phyloP scores from a whole-genome alignment of 306 rosid species.

The Abrus pulchellus region DNA sequence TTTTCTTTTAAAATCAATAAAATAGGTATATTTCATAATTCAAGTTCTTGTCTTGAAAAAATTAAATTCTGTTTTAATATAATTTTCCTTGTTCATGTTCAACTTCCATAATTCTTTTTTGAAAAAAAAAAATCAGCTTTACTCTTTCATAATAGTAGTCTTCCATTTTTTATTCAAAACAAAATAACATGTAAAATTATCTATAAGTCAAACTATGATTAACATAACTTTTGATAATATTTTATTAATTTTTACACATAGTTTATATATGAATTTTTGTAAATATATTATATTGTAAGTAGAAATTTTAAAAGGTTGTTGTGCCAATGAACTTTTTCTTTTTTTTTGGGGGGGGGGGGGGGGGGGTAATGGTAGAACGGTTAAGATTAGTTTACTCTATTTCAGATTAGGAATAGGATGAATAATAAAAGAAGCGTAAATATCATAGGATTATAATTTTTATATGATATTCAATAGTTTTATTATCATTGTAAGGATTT shows the following conservation, averaged over 20 bases:
- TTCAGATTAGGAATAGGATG: neutral
- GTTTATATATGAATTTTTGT: slow-evolving; percentile 1
- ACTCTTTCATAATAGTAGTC: neutral
- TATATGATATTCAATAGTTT: neutral
- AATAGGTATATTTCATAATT: no score
- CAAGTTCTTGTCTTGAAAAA: neutral
- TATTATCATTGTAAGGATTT: neutral
- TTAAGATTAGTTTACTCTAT: no score
- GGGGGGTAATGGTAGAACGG: no score
- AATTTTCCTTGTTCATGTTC: neutral
- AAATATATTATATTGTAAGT: neutral
- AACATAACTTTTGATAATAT: neutral
- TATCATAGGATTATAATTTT: no score
- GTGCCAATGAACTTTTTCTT: neutral
- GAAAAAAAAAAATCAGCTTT: no score
- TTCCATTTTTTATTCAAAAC: neutral
- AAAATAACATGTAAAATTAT: neutral
- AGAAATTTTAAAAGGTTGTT: neutral
- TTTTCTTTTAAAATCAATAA: neutral
- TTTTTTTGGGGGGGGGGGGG: no score
- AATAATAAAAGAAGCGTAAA: no score
- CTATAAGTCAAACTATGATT: slow-evolving; percentile 1
- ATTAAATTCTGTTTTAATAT: neutral
- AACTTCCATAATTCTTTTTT: neutral
- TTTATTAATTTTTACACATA: neutral